Percentiles rank a stretch among this genome's conserved stretches.
These are phyloP conservation scores for Suillus paluster DNA, from an alignment of 768 basidiomycete genomes.

Conservation along the genomic window DNA sequence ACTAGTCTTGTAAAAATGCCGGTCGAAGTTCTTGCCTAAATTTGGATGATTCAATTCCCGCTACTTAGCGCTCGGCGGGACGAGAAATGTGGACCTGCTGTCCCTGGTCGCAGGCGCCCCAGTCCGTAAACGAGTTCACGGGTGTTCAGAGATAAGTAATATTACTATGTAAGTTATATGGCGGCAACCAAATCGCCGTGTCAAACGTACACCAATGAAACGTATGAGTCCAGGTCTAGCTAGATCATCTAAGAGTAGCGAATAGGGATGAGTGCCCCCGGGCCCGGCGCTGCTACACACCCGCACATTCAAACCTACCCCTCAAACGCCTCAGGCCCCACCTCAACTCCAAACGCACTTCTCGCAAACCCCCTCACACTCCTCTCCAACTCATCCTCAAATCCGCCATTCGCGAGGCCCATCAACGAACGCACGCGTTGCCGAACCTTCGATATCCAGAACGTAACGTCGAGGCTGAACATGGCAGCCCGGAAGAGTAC, in stretches of 20 bases:
- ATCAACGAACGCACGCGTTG: constrained; percentile 50
- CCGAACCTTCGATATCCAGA: constrained; percentile 62
- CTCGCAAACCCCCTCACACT: constrained; percentile 78
- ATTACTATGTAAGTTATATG: no score
- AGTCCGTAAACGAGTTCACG: no score
- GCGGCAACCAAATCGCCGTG: background rate
- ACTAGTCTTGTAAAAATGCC: no score
- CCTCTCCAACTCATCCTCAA: constrained; percentile 84
- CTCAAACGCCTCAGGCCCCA: constrained; percentile 58
- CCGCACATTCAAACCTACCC: constrained; percentile 34
- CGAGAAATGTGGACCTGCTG: no score
- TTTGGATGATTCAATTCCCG: no score
- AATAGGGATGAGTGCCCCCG: background rate
- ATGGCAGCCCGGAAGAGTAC: constrained; percentile 67
- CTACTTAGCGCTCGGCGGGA: no score
- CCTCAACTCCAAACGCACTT: constrained; percentile 78
- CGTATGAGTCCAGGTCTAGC: background rate
- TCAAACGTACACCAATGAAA: background rate
- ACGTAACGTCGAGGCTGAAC: constrained; percentile 70
- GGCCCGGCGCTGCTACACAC: no score
- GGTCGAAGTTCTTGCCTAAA: no score
- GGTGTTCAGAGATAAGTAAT: no score
- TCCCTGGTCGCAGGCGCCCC: no score
- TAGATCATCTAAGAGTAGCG: background rate
- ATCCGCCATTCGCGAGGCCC: constrained; percentile 50